Conservation (phyloP, 2,329 filamentous ascomycete genomes). For the Nothopassalora personata region DNA sequence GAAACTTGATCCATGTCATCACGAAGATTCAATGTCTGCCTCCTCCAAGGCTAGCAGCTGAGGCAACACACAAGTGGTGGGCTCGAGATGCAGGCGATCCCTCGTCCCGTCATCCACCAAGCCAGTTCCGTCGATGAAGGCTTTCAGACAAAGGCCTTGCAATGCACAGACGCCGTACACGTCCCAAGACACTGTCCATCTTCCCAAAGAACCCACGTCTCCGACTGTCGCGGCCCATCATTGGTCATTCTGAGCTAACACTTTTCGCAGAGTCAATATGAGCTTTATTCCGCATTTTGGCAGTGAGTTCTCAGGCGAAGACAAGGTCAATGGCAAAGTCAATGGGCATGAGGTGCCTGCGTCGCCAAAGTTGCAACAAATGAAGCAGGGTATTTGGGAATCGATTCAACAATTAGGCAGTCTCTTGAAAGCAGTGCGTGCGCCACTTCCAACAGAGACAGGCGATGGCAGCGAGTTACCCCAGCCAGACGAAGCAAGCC, state of each 20-base stretch:
- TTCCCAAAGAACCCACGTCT: background rate
- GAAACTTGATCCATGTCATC: background rate
- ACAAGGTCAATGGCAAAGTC: conserved; percentile 2
- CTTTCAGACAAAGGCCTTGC: background rate
- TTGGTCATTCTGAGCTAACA: background rate
- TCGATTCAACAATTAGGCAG: conserved; percentile 26
- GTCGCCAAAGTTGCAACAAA: conserved; percentile 24
- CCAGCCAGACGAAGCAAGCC: conserved; percentile 22
- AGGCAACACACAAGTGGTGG: no score
- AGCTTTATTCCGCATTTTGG: conserved; percentile 1
- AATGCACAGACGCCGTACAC: background rate
- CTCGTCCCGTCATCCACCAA: background rate
- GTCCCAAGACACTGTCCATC: background rate
- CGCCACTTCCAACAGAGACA: conserved; percentile 35
- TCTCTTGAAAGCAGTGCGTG: conserved; percentile 30
- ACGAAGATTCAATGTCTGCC: no score
- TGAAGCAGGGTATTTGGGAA: conserved; percentile 18
- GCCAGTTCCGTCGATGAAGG: background rate
- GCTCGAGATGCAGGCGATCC: background rate
- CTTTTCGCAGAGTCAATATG: background rate
- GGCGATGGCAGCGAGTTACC: conserved; percentile 42
- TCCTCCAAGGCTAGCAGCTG: no score
- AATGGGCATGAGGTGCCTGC: conserved; percentile 9
- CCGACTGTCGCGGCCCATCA: background rate
- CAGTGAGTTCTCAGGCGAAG: background rate